Percentiles rank a stretch among this genome's conserved stretches.
Evolutionary conservation across 805 yeast species (phyloP).

Genomic region (Candida chilensis): DNA sequence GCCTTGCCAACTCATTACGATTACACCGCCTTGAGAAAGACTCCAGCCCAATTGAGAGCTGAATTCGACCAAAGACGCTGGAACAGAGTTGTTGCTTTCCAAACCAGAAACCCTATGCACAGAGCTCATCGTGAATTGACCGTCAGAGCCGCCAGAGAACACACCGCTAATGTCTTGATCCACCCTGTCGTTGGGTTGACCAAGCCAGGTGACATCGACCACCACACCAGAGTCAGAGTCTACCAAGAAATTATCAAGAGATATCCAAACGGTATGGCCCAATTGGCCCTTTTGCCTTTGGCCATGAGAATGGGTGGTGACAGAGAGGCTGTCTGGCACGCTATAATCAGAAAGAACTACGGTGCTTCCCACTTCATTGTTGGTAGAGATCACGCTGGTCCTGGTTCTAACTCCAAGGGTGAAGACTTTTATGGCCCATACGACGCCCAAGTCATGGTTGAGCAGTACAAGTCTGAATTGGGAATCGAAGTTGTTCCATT

Average conservation of each 20-base stretch:
- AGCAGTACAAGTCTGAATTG: conserved; percentile 64
- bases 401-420: conserved; percentile 82
- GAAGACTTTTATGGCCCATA: conserved; percentile 95
- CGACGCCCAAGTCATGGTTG: conserved; percentile 90
- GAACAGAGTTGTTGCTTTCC: conserved; percentile 92
- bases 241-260: conserved; percentile 87
- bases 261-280: conserved; percentile 91
- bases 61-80: conserved; percentile 79
- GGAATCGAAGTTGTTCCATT: conserved; percentile 90
- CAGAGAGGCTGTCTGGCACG: conserved; percentile 98
- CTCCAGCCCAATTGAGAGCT: conserved; percentile 83
- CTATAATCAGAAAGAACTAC: conserved; percentile 89
- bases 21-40: conserved; percentile 77
- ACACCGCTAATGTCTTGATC: conserved; percentile 78
- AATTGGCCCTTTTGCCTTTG: conserved; percentile 77
- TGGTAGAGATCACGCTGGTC: conserved; percentile 98
- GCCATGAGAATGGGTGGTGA: conserved; percentile 99
- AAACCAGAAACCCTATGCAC: conserved; percentile 98
- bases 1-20: conserved; percentile 84
- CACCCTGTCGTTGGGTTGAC: conserved; percentile 97
- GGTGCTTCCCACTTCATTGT: conserved; percentile 97
- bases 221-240: conserved; percentile 93
- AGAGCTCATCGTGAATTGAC: conserved; percentile 96
- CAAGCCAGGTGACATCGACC: conserved; percentile 96
- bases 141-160: conserved; percentile 91